Conservation (phyloP, 2,329 filamentous ascomycete genomes). For the Colletotrichum navitas region DNA sequence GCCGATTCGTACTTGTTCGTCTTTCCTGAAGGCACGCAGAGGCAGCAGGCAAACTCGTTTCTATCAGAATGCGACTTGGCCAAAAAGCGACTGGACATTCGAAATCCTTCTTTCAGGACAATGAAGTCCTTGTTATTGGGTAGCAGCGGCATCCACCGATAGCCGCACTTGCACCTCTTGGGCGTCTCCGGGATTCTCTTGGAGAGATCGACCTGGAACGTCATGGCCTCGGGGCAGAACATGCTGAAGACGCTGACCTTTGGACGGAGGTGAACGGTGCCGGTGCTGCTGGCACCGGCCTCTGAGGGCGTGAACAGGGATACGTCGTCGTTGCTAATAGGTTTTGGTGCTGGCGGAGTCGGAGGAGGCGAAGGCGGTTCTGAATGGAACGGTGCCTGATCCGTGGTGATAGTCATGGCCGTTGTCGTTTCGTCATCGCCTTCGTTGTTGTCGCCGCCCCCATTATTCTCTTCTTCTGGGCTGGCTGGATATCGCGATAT, state of each 20-base stretch:
- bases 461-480: background rate
- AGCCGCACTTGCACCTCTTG: constrained; percentile 52
- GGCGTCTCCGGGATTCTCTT: constrained; percentile 47
- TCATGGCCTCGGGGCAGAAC: constrained; percentile 56
- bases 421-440: constrained; percentile 46
- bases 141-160: constrained; percentile 47
- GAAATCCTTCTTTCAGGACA: constrained; percentile 55
- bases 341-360: constrained; percentile 44
- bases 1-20: constrained; percentile 51
- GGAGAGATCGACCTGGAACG: constrained; percentile 53
- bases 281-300: constrained; percentile 19
- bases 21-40: constrained; percentile 54
- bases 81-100: constrained; percentile 54
- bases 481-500: background rate
- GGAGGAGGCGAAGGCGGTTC: constrained; percentile 51
- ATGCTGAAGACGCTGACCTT: constrained; percentile 56
- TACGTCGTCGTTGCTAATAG: constrained; percentile 44
- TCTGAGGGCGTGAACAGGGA: constrained; percentile 42
- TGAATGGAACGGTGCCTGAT: constrained; percentile 45
- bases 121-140: constrained; percentile 43
- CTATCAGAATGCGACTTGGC: constrained; percentile 56
- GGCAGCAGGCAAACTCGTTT: constrained; percentile 53
- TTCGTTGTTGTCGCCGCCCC: constrained; percentile 37
- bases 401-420: constrained; percentile 45
- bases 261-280: constrained; percentile 44